Percentiles rank a stretch among this genome's conserved stretches.
Evolutionary conservation across 176 grass and related monocot genomes (phyloP).

Genomic region (Areca catechu): DNA sequence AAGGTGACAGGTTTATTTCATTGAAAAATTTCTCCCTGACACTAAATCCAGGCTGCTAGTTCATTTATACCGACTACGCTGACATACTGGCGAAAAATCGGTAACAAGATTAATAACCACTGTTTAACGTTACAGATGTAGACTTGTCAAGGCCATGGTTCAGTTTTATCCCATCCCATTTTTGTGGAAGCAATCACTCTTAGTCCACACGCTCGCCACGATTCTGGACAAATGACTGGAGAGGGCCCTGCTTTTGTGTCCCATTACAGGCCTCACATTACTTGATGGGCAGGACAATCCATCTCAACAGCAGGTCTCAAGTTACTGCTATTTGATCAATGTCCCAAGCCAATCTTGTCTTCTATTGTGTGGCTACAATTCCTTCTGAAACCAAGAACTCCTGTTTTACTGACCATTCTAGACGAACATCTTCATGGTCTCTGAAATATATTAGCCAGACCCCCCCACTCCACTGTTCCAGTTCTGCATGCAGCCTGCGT

Average conservation of each 20-base stretch:
- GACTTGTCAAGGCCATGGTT: background rate
- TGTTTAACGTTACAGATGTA: background rate
- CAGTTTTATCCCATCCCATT: background rate
- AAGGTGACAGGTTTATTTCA: no score
- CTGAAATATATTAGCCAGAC: no score
- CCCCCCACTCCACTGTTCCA: no score
- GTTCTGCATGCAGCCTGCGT: no score
- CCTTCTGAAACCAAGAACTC: slow-evolving; percentile 7
- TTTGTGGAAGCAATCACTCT: background rate
- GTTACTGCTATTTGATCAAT: background rate
- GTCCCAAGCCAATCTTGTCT: background rate
- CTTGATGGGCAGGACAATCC: background rate
- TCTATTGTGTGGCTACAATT: slow-evolving; percentile 2
- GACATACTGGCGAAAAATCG: no score
- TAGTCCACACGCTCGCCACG: background rate
- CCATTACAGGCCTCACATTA: background rate
- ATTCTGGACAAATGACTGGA: background rate
- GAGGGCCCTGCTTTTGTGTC: background rate
- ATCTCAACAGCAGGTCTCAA: background rate
- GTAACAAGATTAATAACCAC: no score
- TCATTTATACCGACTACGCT: no score
- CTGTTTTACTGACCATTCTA: background rate
- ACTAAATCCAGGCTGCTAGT: no score
- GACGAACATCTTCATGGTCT: no score
- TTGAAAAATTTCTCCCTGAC: no score